phyloP scores from a whole-genome alignment of 2,329 filamentous ascomycete genomes.

The Colletotrichum lini region DNA sequence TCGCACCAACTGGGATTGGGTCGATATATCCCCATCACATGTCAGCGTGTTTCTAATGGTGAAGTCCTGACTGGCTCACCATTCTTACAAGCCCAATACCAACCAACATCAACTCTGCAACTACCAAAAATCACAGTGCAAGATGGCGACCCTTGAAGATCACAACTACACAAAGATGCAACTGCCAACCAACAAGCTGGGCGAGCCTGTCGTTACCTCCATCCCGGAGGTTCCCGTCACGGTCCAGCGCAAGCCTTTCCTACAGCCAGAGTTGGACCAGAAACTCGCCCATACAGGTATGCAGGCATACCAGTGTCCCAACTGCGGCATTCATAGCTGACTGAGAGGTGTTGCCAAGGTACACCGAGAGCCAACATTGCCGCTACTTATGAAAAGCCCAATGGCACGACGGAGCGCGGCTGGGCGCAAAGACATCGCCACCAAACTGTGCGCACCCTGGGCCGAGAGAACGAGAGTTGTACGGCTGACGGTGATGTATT shows the following conservation, averaged over 20 bases:
- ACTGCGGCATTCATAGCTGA: neutral
- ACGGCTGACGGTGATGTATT: neutral
- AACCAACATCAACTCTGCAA: neutral
- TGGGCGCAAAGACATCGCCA: constrained; percentile 51
- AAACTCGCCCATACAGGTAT: constrained; percentile 48
- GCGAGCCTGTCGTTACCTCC: constrained; percentile 22
- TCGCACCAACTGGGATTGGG: neutral
- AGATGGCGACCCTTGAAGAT: constrained; percentile 21
- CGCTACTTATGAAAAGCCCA: constrained; percentile 51
- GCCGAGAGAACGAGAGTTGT: too few relatives aligned
- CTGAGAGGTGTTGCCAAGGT: constrained; percentile 41
- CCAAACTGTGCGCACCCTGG: constrained; percentile 47
- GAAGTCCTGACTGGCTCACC: neutral
- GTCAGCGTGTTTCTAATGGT: neutral
- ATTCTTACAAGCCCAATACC: neutral
- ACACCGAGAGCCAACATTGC: constrained; percentile 54
- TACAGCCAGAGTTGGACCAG: constrained; percentile 48
- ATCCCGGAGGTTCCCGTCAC: constrained; percentile 46
- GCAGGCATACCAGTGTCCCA: neutral
- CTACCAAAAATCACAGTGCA: too few relatives aligned
- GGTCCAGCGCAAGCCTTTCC: constrained; percentile 48
- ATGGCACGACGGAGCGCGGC: constrained; percentile 51
- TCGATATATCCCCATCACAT: neutral
- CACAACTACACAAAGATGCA: constrained; percentile 6
- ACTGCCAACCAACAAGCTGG: constrained; percentile 1